Base-by-base conservation (phyloP, 192 early-diverging fungal species). In the Mortierella antarctica region DNA sequence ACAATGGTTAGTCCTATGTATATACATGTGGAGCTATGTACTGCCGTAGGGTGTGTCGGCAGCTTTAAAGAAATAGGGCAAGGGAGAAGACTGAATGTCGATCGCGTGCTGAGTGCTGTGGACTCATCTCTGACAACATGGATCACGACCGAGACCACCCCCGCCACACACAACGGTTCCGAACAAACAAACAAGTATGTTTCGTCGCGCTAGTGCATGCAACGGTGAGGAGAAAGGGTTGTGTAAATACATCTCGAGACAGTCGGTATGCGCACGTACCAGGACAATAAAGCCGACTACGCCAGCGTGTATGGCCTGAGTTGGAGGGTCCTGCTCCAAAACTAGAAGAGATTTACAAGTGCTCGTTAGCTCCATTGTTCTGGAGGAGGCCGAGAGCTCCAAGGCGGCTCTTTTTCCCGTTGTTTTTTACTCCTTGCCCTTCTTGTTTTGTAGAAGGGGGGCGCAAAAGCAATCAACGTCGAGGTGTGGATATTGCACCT, bases 261-360 rank as follows among this genome's bases (percentile, higher is more conserved):
- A 47, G n/a, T 47, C 21, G 23, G 41, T 44, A 44, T 7, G 67
- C 46, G 74, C 68, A 72, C 77, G 64, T 67, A 80, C 77, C 70
- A 80, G 70, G 54, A 80, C 53, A 46, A 80, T 61, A 39, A 80
- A 67, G 52, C 77, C 60, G 14, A 72, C 69, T 3, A 80, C 77
- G 18, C 50, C 20, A 14, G 64, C 42, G 57, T 80, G 64, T 14
- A 80, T 62, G 9, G 77, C 65, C 53, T 72, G 57, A 7, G 69
- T 23, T 21, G 77, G 77, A 13, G 77, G 77, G 53, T 80, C 54
- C 48, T 72, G 62, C 46, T 80, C 70, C 17, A 80, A 52, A 55
- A 68, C 77, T 80, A 63, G 20, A 58, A 10, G 23, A 31, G 49
- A 52, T 10, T 31, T 47, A 42, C 45, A 60, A 48, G 45, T 70